Conservation (phyloP, 352 stramenopile genomes). For the Elongisporangium undulatum region DNA sequence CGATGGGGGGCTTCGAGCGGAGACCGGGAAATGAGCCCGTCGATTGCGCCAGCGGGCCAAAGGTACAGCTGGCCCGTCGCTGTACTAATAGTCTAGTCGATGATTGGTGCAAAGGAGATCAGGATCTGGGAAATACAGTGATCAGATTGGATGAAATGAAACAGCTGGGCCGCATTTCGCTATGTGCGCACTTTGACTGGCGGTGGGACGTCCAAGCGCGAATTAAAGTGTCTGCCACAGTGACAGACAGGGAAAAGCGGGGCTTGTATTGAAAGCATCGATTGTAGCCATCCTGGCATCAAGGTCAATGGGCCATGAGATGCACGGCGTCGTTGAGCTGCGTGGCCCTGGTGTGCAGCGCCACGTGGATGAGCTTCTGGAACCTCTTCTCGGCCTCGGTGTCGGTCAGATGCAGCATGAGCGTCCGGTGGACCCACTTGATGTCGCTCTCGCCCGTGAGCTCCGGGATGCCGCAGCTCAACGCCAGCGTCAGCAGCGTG, state of each 20-base stretch:
- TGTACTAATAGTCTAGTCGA: background rate
- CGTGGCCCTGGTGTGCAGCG: conserved; percentile 73
- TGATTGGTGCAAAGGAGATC: background rate
- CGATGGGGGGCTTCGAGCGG: background rate
- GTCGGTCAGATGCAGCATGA: conserved; percentile 75
- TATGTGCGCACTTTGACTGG: background rate
- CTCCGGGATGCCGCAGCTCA: conserved; percentile 81
- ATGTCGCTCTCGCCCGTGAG: conserved; percentile 64
- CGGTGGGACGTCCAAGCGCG: background rate
- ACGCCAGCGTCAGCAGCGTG: conserved; percentile 70
- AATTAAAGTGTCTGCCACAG: background rate
- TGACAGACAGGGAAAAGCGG: background rate
- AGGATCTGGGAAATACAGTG: background rate
- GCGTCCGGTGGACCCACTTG: conserved; percentile 71
- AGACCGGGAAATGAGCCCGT: background rate
- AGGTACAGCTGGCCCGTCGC: background rate
- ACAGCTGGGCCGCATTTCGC: background rate
- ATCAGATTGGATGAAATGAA: background rate
- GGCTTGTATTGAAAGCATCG: conserved; percentile 3
- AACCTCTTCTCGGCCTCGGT: conserved; percentile 57
- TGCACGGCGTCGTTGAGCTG: conserved; percentile 84
- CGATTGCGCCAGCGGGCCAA: background rate
- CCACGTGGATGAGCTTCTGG: conserved; percentile 72
- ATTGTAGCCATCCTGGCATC: conserved; percentile 2
- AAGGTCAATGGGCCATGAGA: conserved; percentile 68